Evolutionary conservation across 257 asterid species (phyloP), one percentile per base, ranked within the genome.

Genomic region (Cordia subcordata): DNA sequence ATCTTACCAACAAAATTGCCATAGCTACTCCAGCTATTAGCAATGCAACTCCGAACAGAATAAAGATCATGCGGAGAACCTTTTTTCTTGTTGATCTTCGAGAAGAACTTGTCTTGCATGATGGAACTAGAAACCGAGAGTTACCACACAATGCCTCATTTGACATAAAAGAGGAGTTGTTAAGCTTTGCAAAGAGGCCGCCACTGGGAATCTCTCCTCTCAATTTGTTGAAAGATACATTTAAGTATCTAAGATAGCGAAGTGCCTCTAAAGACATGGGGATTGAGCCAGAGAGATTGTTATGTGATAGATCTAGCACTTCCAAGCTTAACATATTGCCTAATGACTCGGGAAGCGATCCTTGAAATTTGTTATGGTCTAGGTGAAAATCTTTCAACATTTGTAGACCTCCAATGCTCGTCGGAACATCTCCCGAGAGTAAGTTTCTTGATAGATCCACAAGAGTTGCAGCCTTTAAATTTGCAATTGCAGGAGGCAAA

Each of bases 81-180:
- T 14, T 58, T 32, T 51, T 39, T 4, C 1, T 13, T 11, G 1
- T 20, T 8, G 14, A 45, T 5, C 0, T n/a, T 13, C 45, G 35
- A 9, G 17, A 11, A 15, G 15, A 8, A 10, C 0, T 23, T 5
- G 15, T 11, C 22, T 15, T 33, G 50, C 72, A 68, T 35, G 39
- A 44, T 13, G 63, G 51, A 9, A 68, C 63, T 1, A 37, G 37
- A 39, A 27, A 53, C 54, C 27, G 21, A 20, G 38, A 12, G 22
- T 61, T 42, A 32, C 72, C 67, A 37, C 72, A 68, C 20, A 68
- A 16, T 15, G 67, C 72, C 21, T 53, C 63, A 47, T 68, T 60
- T 32, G 18, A 60, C 3, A 14, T 10, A 14, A 68, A 54, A 12
- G 61, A 68, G 20, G 19, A 39, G 46, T 23, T 16, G 1, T 40